Percentiles rank a stretch among this genome's conserved stretches.
These are phyloP conservation scores for Epichloe sp. DNA, from an alignment of 2,329 filamentous ascomycete species.

Conservation along the genomic window DNA sequence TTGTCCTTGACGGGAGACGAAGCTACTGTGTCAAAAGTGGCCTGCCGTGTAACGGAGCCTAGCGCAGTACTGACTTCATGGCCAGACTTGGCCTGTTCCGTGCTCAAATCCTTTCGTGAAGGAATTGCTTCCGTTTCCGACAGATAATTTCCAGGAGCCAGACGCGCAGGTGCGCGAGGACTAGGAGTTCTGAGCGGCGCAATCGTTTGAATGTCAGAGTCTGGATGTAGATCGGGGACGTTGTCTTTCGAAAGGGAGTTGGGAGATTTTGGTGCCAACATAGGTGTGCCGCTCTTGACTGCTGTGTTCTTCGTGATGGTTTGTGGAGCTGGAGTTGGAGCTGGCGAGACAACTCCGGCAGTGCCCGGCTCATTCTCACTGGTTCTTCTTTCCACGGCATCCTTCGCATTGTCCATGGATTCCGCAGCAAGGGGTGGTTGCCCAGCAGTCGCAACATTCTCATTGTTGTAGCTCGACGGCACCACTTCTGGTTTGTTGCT, in stretches of 20 bases:
- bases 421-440: not conserved
- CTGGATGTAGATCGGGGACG: constrained; percentile 5
- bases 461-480: not conserved
- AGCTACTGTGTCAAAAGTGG: constrained; percentile 34
- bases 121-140: constrained; percentile 18
- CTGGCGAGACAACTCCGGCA: not conserved
- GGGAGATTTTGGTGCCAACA: not conserved
- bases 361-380: not conserved
- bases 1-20: constrained; percentile 52
- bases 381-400: not conserved
- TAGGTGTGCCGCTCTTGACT: not conserved
- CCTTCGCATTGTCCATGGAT: not conserved
- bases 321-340: not conserved
- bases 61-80: constrained; percentile 18
- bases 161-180: constrained; percentile 9
- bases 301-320: not conserved
- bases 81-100: constrained; percentile 11
- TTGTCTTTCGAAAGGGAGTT: not conserved
- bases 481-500: not conserved
- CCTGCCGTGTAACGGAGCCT: constrained; percentile 25
- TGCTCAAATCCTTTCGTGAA: constrained; percentile 17
- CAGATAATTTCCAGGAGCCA: not conserved
- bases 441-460: not conserved
- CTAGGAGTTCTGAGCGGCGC: constrained; percentile 22
- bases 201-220: constrained; percentile 10